Evolutionary conservation across 352 stramenopile species (phyloP).

Genomic region (Aphanomyces cochlioides): DNA sequence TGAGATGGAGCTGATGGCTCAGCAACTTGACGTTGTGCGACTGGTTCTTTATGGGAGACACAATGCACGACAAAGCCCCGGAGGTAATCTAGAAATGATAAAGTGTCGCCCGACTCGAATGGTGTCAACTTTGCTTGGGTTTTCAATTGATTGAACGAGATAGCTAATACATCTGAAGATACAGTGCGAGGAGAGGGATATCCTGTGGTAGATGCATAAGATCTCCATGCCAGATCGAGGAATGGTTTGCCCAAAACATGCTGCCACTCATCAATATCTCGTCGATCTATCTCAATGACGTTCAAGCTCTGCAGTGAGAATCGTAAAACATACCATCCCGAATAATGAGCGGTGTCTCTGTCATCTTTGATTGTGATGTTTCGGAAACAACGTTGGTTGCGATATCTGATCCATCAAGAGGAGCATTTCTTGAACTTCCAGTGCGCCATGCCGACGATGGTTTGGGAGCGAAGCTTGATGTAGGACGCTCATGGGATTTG

Average conservation of each 20-base stretch:
- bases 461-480: background rate
- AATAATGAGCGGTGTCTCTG: background rate
- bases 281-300: conserved; percentile 1
- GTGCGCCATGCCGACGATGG: conserved; percentile 25
- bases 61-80: conserved; percentile 42
- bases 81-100: conserved; percentile 57
- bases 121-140: conserved; percentile 30
- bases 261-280: conserved; percentile 56
- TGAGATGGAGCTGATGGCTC: background rate
- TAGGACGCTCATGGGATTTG: background rate
- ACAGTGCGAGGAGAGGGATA: conserved; percentile 38
- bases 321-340: background rate
- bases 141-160: conserved; percentile 51
- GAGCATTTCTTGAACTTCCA: conserved; percentile 1
- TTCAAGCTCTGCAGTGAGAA: background rate
- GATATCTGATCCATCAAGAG: background rate
- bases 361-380: background rate
- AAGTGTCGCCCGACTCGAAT: background rate
- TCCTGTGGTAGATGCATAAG: conserved; percentile 40
- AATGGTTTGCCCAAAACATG: conserved; percentile 55
- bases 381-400: background rate
- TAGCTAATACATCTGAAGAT: conserved; percentile 40
- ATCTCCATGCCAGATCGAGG: conserved; percentile 54
- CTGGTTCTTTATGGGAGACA: background rate
- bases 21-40: background rate